Evolutionary conservation across 495 filamentous ascomycete species (phyloP).

Genomic region (Echria macrotheca): DNA sequence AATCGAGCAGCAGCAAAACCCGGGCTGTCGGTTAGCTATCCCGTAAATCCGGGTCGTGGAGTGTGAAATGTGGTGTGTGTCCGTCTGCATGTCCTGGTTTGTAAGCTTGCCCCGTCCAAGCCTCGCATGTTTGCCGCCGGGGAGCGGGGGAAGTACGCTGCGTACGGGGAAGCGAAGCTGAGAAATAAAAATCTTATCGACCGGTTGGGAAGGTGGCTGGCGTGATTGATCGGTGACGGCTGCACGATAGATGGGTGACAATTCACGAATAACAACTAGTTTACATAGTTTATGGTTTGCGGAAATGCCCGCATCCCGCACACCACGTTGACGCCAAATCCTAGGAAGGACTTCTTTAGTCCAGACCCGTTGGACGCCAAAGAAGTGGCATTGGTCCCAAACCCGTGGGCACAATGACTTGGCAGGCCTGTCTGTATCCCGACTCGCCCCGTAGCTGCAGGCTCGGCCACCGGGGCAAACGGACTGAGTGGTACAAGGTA

Average conservation of each 20-base stretch:
- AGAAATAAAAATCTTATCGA: not conserved
- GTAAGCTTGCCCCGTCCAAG: too few relatives aligned
- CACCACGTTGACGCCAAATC: too few relatives aligned
- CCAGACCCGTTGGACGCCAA: not conserved
- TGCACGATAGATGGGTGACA: not conserved
- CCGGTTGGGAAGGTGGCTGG: slow-evolving; percentile 1
- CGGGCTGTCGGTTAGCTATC: not conserved
- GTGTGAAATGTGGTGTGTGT: not conserved
- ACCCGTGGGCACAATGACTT: slow-evolving; percentile 1
- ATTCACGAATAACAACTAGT: too few relatives aligned
- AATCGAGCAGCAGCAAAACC: not conserved
- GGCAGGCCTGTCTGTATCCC: not conserved
- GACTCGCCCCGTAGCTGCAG: not conserved
- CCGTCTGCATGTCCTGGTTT: slow-evolving; percentile 4
- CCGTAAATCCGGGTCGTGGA: slow-evolving; percentile 2
- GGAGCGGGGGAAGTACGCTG: not conserved
- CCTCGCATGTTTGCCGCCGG: too few relatives aligned
- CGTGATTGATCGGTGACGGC: not conserved
- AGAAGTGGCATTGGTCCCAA: too few relatives aligned
- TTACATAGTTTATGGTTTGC: too few relatives aligned
- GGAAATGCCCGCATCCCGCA: too few relatives aligned
- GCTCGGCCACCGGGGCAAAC: too few relatives aligned
- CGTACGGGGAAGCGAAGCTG: not conserved
- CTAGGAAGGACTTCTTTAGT: too few relatives aligned
- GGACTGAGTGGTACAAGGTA: too few relatives aligned